Evolutionary conservation across 2,329 filamentous ascomycete genomes (phyloP), one percentile per base, ranked within the genome.

Genomic region (Fusarium beomiforme): DNA sequence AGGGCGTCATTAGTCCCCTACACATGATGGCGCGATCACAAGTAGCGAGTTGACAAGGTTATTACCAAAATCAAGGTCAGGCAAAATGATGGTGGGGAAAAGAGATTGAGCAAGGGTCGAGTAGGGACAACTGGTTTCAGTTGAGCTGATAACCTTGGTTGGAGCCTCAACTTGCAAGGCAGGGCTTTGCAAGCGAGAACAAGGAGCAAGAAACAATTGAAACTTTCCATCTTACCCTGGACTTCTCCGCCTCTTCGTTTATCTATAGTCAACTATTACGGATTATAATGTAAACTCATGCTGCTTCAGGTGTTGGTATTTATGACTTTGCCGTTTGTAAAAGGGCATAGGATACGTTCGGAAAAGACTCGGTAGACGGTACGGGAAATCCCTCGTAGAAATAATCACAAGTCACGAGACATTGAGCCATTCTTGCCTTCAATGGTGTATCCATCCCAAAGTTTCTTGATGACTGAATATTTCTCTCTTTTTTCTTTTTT

Each of bases 341-440:
- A 41, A 37, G 43, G 44, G 29, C 19, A 39, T 21, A 34, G 39
- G 33, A 37, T 43, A 49, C 42, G 44, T 41, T 59, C 75, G 75
- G 75, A 36, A 77, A 77, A 76, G 75, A 69, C 74, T 76, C 75
- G 75, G 75, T 54, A 69, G 75, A 77, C 69, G 55, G 62, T 39
- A 26, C 63, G 56, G 44, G 43, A 70, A 69, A 70, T 76, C 39
- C 61, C 66, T 69, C 69, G 61, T 21, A 34, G 47, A 23, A 36
- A 42, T 66, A 19, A 14, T 23, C 31, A 49, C 21, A 39, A 56
- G 75, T 76, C 75, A 76, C 75, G 75, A 75, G 75, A 74, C 72
- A 74, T 59, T 59, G 54, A 49, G 44, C 56, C 67, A 65, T 50
- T 68, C 55, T 56, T 31, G 37, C 37, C 26, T 66, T 62, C 29